Base-by-base conservation (phyloP, 1,139 yeast species). In the Candida sp. region DNA sequence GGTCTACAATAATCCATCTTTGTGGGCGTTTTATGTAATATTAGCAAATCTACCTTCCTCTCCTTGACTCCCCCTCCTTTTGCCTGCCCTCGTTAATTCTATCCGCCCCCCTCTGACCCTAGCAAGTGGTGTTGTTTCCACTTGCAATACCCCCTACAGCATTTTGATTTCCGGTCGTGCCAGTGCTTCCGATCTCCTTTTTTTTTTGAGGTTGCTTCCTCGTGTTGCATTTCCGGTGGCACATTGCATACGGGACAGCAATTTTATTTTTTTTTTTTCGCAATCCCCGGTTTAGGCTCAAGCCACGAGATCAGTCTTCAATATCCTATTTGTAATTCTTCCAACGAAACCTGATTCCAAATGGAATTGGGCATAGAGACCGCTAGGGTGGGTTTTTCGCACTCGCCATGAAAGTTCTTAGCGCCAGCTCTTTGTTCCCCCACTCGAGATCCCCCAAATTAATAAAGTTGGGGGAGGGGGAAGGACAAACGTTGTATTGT, bases 1-100 rank as follows among this genome's bases (percentile, higher is more conserved):
- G 46, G 46, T 12, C 41, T 23, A 34, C 40, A 26, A 26, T 17
- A 26, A 43, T 34, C 46, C 46, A 31, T 41, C 11, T 41, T 30
- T 22, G 27, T 31, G 38, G 38, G 22, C 12, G 11, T 27, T 41
- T 8, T 17, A n/a, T 41, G 33, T 31, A 23, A 11, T 42, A 22
- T 31, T 42, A 6, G 25, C 30, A 9, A 38, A 38, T 38, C 42
- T 26, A 38, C 42, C 42, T 38, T 25, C 42, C 44, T 33, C 22
- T 28, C 34, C 31, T 31, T 31, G 35, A 23, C 37, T 30, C 4
- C 45, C 28, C 38, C 45, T n/a, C n/a, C n/a, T n/a, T n/a, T n/a
- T n/a, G n/a, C n/a, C n/a, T n/a, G n/a, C n/a, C n/a, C n/a, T n/a
- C n/a, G n/a, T n/a, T n/a, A n/a, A n/a, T n/a, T n/a, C n/a, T n/a